These are phyloP conservation scores for Colletotrichum lupini DNA, from an alignment of 2,329 filamentous ascomycete species.

Conservation along the genomic window DNA sequence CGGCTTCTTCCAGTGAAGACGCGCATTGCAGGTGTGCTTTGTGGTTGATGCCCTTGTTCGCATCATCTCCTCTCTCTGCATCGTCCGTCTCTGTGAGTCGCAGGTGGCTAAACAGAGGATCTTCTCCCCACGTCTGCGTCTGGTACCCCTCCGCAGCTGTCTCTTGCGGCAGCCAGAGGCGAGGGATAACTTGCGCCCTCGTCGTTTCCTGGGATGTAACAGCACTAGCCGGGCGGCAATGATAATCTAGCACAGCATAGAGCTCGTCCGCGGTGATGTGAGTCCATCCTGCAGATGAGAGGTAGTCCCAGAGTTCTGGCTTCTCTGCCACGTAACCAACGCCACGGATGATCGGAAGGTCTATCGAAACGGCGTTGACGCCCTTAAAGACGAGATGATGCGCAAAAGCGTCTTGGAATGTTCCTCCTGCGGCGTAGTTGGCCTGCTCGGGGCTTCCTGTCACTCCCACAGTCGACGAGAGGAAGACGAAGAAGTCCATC, in stretches of 20 bases:
- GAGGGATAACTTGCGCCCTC: conserved; percentile 40
- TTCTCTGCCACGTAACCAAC: conserved; percentile 63
- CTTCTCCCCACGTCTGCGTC: conserved; percentile 37
- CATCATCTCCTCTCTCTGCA: neutral
- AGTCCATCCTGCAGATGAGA: conserved; percentile 38
- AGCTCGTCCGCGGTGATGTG: conserved; percentile 40
- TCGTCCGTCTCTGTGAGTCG: neutral
- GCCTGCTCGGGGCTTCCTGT: conserved; percentile 48
- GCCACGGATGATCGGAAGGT: conserved; percentile 63
- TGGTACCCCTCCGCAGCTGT: conserved; percentile 38
- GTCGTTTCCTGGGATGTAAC: neutral
- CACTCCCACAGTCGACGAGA: conserved; percentile 44
- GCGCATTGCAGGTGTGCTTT: conserved; percentile 37
- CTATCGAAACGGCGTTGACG: conserved; percentile 58
- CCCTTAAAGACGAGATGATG: conserved; percentile 51
- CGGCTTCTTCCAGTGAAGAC: conserved; percentile 38
- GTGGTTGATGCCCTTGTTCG: conserved; percentile 32
- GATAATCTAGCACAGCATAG: conserved; percentile 41
- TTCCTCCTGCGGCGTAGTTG: conserved; percentile 57
- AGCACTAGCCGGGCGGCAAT: conserved; percentile 33
- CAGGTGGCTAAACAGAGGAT: conserved; percentile 40
- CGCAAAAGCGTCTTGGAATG: conserved; percentile 54
- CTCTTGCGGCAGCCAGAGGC: conserved; percentile 40
- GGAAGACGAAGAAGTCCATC: conserved; percentile 49
- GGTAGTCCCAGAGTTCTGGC: conserved; percentile 40